Base-by-base conservation (phyloP, 768 basidiomycete genomes). In the Fistulinella prunicolor region DNA sequence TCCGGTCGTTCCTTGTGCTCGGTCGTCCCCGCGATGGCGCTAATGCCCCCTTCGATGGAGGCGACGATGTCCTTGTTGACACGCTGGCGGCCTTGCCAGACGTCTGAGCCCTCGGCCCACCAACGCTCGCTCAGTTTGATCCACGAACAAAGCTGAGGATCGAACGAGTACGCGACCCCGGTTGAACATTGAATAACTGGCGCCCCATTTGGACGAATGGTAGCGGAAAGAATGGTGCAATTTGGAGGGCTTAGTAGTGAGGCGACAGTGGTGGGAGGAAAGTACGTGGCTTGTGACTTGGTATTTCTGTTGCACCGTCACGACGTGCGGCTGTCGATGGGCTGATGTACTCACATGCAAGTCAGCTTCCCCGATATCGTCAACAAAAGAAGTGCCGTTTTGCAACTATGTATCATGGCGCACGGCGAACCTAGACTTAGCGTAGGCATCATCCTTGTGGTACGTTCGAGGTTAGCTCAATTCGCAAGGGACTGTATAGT, bases 51-150 rank as follows among this genome's bases (percentile, higher is more conserved):
- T 44, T 80, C 62, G 29, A 84, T 69, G 10, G 69, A 58, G 6
- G 80, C 73, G 48, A 88, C 68, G 38, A 84, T 70, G 4, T 83
- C 81, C 38, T 80, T 77, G 37, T 66, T 72, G 8, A 65, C 63
- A 24, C 83, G 76, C 50, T 81, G 79, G 6, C 87, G 78, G 26
- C 82, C 80, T 59, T 88, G 86, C 90, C 92, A 94, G 19, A 78
- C 79, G 51, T 89, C 86, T 0, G 88, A 91, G 34, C 88, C 86
- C 55, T 86, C 80, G 0, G 85, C 72, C 85, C 88, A 94, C 90
- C 93, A 95, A 1, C 78, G 70, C 42, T 90, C 87, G 36, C 81
- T 82, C 34, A 97, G 68, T 56, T 85, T 84, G 42, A 82, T 74
- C 84, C 91, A 97, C 5, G 81, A 62, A 23, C 68, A 65, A 1